phyloP scores from a whole-genome alignment of 2,329 filamentous ascomycete genomes.

The Achaetomium macrosporum region DNA sequence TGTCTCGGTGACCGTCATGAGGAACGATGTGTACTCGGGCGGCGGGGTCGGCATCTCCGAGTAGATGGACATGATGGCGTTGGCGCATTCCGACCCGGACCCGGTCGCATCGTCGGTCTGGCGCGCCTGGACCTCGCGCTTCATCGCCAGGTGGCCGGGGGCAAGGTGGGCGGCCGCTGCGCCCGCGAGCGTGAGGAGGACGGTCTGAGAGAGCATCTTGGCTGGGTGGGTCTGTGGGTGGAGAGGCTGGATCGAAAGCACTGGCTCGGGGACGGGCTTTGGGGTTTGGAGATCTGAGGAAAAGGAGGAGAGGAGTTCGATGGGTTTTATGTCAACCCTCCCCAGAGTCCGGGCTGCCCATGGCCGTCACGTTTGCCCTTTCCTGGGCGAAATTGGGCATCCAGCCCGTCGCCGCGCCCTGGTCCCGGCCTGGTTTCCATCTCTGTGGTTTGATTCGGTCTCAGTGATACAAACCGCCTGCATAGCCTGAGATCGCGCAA shows the following conservation, averaged over 20 bases:
- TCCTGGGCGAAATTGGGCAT: not conserved
- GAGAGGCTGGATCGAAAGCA: not conserved
- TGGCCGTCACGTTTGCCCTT: not conserved
- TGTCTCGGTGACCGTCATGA: constrained; percentile 15
- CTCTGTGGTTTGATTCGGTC: not conserved
- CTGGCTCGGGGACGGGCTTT: not conserved
- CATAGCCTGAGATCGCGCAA: too few species aligned
- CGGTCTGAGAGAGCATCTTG: constrained; percentile 25
- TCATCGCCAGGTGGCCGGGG: constrained; percentile 12
- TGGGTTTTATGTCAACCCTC: not conserved
- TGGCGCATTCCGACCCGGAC: constrained; percentile 16
- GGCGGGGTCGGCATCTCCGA: constrained; percentile 24
- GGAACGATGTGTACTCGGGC: constrained; percentile 20
- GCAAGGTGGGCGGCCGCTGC: constrained; percentile 20
- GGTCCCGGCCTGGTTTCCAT: not conserved
- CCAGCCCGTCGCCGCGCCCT: not conserved
- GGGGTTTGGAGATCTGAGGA: too few species aligned
- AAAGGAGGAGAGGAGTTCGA: too few species aligned
- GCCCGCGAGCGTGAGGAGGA: constrained; percentile 24
- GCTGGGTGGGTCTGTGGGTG: not conserved
- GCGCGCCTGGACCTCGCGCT: constrained; percentile 23
- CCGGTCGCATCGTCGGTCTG: constrained; percentile 19
- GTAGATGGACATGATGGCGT: constrained; percentile 19
- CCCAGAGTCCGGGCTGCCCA: not conserved
- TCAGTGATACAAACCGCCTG: not conserved